Conservation (phyloP, 208 protist genomes). For the Herpetomonas samuelpessoai region DNA sequence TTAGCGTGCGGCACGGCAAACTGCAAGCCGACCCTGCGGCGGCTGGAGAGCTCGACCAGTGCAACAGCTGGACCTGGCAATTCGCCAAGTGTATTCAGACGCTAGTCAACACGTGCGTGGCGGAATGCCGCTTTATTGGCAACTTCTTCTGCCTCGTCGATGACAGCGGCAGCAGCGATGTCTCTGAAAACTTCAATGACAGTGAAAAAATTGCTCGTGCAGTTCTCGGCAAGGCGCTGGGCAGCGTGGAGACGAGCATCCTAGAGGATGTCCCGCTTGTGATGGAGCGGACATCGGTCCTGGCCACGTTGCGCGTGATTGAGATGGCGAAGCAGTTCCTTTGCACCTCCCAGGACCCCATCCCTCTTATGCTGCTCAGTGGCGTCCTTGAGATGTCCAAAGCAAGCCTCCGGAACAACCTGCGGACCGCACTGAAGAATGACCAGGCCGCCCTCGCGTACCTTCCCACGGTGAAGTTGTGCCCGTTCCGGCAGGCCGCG, state of each 20-base stretch:
- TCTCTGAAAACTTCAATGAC: conserved; percentile 36
- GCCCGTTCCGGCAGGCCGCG: conserved; percentile 29
- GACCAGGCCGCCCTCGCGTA: conserved; percentile 51
- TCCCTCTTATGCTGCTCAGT: conserved; percentile 80
- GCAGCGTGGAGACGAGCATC: conserved; percentile 32
- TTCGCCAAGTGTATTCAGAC: conserved; percentile 47
- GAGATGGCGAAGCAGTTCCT: conserved; percentile 76
- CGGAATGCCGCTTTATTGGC: conserved; percentile 75
- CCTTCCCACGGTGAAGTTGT: conserved; percentile 35
- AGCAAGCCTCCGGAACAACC: conserved; percentile 40
- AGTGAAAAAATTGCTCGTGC: conserved; percentile 52
- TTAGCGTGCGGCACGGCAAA: conserved; percentile 42
- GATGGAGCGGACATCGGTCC: conserved; percentile 41
- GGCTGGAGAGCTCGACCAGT: conserved; percentile 33
- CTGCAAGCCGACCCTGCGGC: conserved; percentile 34
- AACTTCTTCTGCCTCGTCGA: conserved; percentile 72
- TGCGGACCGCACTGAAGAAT: conserved; percentile 54
- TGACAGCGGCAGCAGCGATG: conserved; percentile 33
- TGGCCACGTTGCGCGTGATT: conserved; percentile 64
- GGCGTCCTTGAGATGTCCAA: conserved; percentile 74
- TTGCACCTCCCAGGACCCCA: conserved; percentile 71
- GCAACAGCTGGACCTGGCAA: conserved; percentile 66
- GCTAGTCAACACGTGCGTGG: conserved; percentile 53
- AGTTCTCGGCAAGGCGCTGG: conserved; percentile 46
- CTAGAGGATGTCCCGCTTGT: conserved; percentile 46